Evolutionary conservation across 495 filamentous ascomycete genomes (phyloP).

Genomic region (Trichoderma erinaceum): DNA sequence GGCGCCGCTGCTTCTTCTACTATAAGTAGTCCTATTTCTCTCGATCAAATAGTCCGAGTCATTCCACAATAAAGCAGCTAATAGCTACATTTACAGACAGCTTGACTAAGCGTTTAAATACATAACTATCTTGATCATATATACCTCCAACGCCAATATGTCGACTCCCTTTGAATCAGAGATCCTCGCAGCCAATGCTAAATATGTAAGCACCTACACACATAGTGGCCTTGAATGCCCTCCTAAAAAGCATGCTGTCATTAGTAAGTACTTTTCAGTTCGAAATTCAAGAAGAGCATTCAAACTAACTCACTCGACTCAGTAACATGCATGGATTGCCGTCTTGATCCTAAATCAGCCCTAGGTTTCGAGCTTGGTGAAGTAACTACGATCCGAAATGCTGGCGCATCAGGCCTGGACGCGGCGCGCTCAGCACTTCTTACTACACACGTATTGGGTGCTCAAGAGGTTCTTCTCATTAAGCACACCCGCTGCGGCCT

Average conservation of each 20-base stretch:
- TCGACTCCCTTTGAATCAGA: neutral
- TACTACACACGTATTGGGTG: neutral
- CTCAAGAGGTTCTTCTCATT: neutral
- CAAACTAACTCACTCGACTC: neutral
- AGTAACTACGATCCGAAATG: neutral
- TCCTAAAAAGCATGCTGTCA: neutral
- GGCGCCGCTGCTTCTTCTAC: neutral
- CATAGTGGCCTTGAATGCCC: conserved; percentile 2
- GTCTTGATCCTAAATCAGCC: neutral
- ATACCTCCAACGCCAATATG: neutral
- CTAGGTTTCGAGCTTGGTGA: neutral
- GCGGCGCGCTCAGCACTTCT: neutral
- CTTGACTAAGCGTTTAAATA: neutral
- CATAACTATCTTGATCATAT: neutral
- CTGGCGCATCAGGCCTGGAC: neutral
- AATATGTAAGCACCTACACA: neutral
- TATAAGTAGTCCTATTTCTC: conserved; percentile 4
- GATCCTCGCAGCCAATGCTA: neutral
- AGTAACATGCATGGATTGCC: conserved; percentile 8
- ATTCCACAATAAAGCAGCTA: neutral
- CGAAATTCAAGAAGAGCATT: no score
- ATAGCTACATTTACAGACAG: neutral
- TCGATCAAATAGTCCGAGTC: neutral
- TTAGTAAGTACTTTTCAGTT: neutral
- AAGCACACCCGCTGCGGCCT: neutral